phyloP scores from a whole-genome alignment of 345 rosid species.

The Tarenaya hassleriana region DNA sequence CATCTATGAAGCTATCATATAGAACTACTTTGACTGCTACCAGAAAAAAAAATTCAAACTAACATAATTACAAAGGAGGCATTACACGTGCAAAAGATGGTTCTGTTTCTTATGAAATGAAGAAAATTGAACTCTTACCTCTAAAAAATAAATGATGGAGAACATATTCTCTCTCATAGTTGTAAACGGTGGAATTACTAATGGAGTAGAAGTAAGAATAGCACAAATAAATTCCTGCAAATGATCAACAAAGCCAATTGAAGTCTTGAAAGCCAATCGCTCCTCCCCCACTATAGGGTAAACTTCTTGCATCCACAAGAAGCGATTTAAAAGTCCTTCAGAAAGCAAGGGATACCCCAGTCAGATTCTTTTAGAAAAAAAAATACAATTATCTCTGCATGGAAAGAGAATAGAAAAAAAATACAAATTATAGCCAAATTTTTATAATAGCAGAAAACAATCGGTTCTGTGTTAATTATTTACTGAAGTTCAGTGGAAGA shows the following conservation, averaged over 20 bases:
- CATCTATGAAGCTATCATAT: too few relatives aligned
- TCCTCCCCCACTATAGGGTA: conserved; percentile 63
- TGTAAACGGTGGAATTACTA: conserved; percentile 60
- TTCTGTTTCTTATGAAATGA: not conserved
- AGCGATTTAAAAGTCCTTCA: conserved; percentile 84
- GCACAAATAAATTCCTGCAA: conserved; percentile 84
- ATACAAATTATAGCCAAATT: conserved; percentile 12
- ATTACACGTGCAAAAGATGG: conserved; percentile 5
- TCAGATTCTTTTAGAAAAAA: conserved; percentile 12
- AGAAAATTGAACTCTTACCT: conserved; percentile 43
- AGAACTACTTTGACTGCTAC: too few relatives aligned
- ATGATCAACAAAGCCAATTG: conserved; percentile 87
- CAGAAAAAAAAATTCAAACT: too few relatives aligned
- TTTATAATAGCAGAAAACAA: not conserved
- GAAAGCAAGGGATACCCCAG: conserved; percentile 14
- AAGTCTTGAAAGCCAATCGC: conserved; percentile 65
- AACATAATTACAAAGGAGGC: not conserved
- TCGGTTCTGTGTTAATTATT: not conserved
- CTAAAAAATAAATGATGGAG: conserved; percentile 49
- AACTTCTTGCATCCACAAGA: conserved; percentile 78
- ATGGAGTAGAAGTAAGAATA: conserved; percentile 54
- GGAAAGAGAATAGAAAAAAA: conserved; percentile 12
- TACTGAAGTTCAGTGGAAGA: not conserved
- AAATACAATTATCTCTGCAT: conserved; percentile 4
- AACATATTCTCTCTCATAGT: conserved; percentile 42